phyloP scores from a whole-genome alignment of 176 grass and related monocot species.

The Carex myosuroides region DNA sequence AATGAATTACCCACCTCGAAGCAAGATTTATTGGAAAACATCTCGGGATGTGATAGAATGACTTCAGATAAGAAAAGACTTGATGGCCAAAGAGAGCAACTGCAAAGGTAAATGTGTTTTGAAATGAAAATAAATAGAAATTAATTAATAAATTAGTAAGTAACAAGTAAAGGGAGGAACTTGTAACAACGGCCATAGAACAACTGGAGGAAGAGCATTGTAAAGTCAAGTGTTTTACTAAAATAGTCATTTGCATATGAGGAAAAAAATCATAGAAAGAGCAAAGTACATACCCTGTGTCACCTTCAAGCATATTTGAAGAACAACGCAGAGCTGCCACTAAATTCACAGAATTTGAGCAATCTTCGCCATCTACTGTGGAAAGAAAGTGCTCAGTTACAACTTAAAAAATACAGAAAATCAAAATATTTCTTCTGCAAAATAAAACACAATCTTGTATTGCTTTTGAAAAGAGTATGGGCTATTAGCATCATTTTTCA shows the following conservation, averaged over 20 bases:
- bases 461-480: not conserved
- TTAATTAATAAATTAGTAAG: not conserved
- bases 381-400: constrained; percentile 1
- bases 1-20: constrained; percentile 51
- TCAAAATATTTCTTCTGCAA: not conserved
- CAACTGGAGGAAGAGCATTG: not conserved
- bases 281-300: constrained; percentile 71
- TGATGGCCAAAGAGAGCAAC: constrained; percentile 91
- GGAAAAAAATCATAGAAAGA: not conserved
- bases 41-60: constrained; percentile 60
- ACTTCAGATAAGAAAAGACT: constrained; percentile 82
- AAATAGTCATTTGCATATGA: constrained; percentile 1
- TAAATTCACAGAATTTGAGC: constrained; percentile 28
- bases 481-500: not conserved
- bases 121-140: not conserved
- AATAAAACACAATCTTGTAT: not conserved
- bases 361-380: constrained; percentile 27
- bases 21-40: constrained; percentile 57
- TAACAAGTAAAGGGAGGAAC: not conserved
- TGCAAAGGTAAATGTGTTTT: constrained; percentile 27
- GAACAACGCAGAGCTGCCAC: constrained; percentile 61
- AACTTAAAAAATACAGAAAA: constrained; percentile 3
- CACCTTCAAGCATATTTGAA: constrained; percentile 92
- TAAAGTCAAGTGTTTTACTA: not conserved
- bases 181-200: constrained; percentile 1